A percentile compares a stretch with the other conserved stretches of the same genome.
Conservation (phyloP, 1,139 yeast species). For the Taiozyma onychis region DNA sequence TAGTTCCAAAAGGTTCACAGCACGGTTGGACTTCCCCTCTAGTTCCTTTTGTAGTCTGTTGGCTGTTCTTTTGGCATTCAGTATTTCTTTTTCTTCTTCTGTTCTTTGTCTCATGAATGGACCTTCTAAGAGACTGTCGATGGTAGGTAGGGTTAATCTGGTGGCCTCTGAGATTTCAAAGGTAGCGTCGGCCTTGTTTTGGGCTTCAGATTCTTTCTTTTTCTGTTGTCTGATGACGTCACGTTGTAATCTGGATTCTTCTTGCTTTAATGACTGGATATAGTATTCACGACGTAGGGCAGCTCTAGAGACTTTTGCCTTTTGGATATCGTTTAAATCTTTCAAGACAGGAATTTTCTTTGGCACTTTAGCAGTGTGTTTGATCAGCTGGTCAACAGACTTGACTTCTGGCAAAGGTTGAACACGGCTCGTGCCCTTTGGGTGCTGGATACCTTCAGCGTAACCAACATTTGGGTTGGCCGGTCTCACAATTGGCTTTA, state of each 20-base stretch:
- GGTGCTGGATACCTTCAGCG: constrained; percentile 70
- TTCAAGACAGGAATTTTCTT: constrained; percentile 25
- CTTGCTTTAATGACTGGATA: constrained; percentile 58
- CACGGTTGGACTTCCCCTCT: constrained; percentile 39
- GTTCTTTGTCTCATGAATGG: constrained; percentile 73
- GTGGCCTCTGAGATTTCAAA: constrained; percentile 43
- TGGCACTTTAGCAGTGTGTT: constrained; percentile 41
- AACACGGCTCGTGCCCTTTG: constrained; percentile 55
- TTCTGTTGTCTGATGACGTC: constrained; percentile 27
- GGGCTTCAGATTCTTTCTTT: constrained; percentile 28
- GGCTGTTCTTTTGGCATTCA: constrained; percentile 46
- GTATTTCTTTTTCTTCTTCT: constrained; percentile 49
- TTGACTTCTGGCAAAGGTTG: constrained; percentile 49
- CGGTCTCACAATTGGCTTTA: constrained; percentile 48
- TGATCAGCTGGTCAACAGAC: constrained; percentile 54
- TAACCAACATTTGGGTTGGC: constrained; percentile 57
- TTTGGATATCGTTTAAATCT: constrained; percentile 42
- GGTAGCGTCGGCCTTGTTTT: constrained; percentile 27
- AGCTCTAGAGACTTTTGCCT: constrained; percentile 52
- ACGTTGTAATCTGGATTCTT: constrained; percentile 45
- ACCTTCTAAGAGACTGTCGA: constrained; percentile 61
- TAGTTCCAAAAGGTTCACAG: constrained; percentile 55
- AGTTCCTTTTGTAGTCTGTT: constrained; percentile 44
- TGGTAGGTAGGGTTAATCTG: constrained; percentile 70
- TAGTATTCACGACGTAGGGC: constrained; percentile 70